Percentiles rank a stretch among this genome's conserved stretches.
phyloP scores from a whole-genome alignment of 352 stramenopile genomes.

The Phytophthora idaei region DNA sequence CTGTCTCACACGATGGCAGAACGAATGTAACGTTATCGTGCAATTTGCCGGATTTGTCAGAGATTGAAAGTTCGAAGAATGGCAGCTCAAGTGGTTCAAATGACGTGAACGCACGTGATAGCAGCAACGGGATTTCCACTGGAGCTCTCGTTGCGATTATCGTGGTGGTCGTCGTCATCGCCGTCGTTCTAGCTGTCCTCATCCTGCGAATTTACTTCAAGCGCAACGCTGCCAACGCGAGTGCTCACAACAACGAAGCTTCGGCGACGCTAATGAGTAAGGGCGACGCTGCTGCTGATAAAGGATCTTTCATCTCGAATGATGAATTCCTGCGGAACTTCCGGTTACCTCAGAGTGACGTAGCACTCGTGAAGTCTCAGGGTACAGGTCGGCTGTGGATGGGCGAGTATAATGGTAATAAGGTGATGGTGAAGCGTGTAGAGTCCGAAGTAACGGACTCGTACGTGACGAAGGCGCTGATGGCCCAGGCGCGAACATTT shows the following conservation, averaged over 20 bases:
- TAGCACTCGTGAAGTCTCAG: constrained; percentile 58
- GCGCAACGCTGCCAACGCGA: constrained; percentile 24
- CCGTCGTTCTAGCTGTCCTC: constrained; percentile 42
- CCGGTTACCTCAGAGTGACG: constrained; percentile 56
- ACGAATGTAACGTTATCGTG: constrained; percentile 3
- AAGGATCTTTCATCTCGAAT: constrained; percentile 70
- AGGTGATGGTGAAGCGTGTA: constrained; percentile 77
- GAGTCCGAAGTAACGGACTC: constrained; percentile 68
- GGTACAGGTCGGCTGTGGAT: constrained; percentile 60
- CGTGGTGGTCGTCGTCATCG: constrained; percentile 48
- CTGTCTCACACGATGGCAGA: not conserved
- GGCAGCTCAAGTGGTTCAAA: not conserved
- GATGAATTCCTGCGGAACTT: constrained; percentile 66
- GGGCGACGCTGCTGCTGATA: constrained; percentile 42
- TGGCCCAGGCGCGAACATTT: constrained; percentile 56
- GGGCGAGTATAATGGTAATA: constrained; percentile 57
- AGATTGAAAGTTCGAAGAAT: not conserved
- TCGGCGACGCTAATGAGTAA: constrained; percentile 58
- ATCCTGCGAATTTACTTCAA: constrained; percentile 45
- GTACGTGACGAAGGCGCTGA: constrained; percentile 65
- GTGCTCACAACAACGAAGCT: constrained; percentile 38
- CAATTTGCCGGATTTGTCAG: not conserved
- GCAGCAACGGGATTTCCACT: constrained; percentile 35
- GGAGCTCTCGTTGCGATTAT: constrained; percentile 57
- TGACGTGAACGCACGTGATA: not conserved